Percentiles rank a stretch among this genome's conserved stretches.
Conservation (phyloP, 805 yeast species). For the Ogataea siamensis region DNA sequence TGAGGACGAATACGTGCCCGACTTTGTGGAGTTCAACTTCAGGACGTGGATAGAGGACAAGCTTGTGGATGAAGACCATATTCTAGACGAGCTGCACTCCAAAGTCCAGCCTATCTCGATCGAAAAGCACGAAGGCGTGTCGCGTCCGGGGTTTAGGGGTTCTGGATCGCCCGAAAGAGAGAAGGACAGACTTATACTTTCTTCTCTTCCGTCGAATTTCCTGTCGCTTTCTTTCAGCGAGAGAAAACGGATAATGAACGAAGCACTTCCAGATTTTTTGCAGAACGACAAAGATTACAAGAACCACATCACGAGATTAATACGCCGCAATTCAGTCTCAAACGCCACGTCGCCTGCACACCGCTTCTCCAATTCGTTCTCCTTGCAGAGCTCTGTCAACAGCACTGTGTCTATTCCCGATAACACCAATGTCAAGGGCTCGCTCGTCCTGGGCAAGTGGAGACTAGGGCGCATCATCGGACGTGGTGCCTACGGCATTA, state of each 20-base stretch:
- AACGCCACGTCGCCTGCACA: constrained; percentile 25
- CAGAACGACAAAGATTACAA: constrained; percentile 31
- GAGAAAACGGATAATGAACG: constrained; percentile 37
- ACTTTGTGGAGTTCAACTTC: constrained; percentile 41
- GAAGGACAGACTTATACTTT: constrained; percentile 41
- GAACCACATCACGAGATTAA: constrained; percentile 31
- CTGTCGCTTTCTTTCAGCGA: constrained; percentile 53
- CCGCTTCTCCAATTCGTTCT: constrained; percentile 23
- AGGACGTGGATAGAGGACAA: constrained; percentile 18
- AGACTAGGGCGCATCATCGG: constrained; percentile 74
- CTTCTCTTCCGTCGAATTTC: constrained; percentile 48
- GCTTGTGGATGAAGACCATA: constrained; percentile 14
- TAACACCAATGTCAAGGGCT: constrained; percentile 62
- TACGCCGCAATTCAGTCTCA: constrained; percentile 27
- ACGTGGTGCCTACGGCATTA: constrained; percentile 87
- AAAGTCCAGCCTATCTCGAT: constrained; percentile 33
- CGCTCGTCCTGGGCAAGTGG: constrained; percentile 52
- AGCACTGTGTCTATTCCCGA: constrained; percentile 14
- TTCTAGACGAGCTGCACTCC: constrained; percentile 24
- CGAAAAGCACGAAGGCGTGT: constrained; percentile 12
- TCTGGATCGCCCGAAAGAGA: constrained; percentile 35
- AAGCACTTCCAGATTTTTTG: constrained; percentile 28
- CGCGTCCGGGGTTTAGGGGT: constrained; percentile 22
- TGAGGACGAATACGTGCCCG: constrained; percentile 78
- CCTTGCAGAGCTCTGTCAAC: constrained; percentile 11